These are phyloP conservation scores for Eleusine indica DNA, from an alignment of 176 grass and related monocot species.

Conservation along the genomic window DNA sequence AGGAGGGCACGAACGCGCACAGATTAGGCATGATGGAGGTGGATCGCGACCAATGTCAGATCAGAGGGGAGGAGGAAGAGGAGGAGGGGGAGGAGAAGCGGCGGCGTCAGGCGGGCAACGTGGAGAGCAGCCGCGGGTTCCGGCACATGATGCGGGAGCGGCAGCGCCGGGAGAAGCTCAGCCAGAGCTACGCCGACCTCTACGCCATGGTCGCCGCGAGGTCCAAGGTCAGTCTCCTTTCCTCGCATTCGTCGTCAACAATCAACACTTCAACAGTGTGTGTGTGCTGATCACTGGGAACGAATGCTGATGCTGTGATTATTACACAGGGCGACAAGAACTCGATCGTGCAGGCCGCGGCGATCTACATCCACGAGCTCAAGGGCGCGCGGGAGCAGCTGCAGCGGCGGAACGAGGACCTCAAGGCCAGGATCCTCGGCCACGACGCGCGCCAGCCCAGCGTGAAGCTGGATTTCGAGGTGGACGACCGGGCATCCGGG, in stretches of 20 bases:
- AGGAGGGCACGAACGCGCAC: constrained; percentile 37
- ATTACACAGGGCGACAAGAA: constrained; percentile 74
- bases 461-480: constrained; percentile 66
- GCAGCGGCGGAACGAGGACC: constrained; percentile 57
- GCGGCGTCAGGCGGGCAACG: neutral
- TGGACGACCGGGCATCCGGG: constrained; percentile 59
- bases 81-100: neutral
- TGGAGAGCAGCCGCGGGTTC: constrained; percentile 82
- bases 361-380: constrained; percentile 66
- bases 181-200: constrained; percentile 93
- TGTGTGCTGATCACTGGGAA: neutral
- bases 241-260: neutral
- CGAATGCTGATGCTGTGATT: neutral
- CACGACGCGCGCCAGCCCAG: constrained; percentile 47
- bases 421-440: constrained; percentile 61
- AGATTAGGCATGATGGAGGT: constrained; percentile 40
- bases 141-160: constrained; percentile 98
- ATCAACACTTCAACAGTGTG: too few species aligned
- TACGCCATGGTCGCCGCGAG: constrained; percentile 65
- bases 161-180: constrained; percentile 90
- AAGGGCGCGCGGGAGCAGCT: constrained; percentile 54
- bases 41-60: neutral
- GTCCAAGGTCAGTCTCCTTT: constrained; percentile 54
- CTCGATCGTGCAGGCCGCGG: constrained; percentile 78
- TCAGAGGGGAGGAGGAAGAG: neutral